Evolutionary conservation across 495 filamentous ascomycete species (phyloP), one percentile per base, ranked within the genome.

Genomic region (Penicillium antarcticum): DNA sequence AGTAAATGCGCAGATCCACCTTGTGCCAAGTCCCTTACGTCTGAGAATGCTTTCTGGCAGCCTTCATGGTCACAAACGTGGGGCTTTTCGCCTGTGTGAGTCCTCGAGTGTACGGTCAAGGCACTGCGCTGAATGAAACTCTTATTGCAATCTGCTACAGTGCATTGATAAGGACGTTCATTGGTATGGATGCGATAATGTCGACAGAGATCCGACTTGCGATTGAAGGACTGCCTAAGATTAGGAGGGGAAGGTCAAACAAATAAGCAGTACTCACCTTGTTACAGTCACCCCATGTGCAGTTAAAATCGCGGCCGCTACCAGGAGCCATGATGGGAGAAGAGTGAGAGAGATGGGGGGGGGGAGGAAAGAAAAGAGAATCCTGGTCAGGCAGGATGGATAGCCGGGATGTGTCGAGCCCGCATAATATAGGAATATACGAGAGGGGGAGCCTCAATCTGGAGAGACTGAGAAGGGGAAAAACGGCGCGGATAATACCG

Each of bases 101-200:
- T 92, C 44, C 90, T 83, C 39, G 84, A 87, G 64, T 95, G 90
- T 17, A 94, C 89, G 0, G 88, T 92, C 62, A 95, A 70, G 34
- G 90, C 90, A 72, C 89, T 92, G 53, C 89, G 78, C 59, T 95
- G 90, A 61, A 95, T 94, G 71, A 95, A 95, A 63, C 87, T 88
- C 72, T 95, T 95, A 26, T 84, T 85, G 69, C 90, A 95, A 18
- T 80, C 83, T 24, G 76, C 75, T 12, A 79, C 76, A 21, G 71
- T 78, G 69, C 90, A 94, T 41, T 80, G 75, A 61, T 91, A 94
- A 26, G 90, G 90, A 43, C 90, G 77, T 62, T 94, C 90, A 65
- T 92, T 92, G 57, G 90, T 95, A 61, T 95, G 90, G 63, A 95
- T 95, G 41, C 90, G 82, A 66, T 88, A 88, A 67, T 95, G 90